phyloP scores from a whole-genome alignment of 2,329 filamentous ascomycete species.

The Epichloe scottii region DNA sequence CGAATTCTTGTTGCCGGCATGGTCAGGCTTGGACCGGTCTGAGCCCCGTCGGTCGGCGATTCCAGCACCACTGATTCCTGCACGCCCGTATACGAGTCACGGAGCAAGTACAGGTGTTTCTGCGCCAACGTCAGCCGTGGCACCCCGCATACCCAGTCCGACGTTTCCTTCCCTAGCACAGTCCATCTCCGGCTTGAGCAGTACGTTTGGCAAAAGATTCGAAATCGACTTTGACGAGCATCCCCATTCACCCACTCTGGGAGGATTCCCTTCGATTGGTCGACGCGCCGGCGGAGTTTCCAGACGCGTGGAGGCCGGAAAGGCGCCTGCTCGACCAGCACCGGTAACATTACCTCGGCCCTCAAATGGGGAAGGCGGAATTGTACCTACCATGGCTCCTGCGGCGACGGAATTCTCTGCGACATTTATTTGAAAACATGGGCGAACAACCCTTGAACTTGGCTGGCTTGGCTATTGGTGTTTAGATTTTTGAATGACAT shows the following conservation, averaged over 20 bases:
- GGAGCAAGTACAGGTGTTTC: constrained; percentile 9
- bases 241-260: neutral
- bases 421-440: neutral
- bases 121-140: constrained; percentile 16
- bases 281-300: constrained; percentile 1
- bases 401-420: neutral
- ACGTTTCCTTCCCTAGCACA: constrained; percentile 23
- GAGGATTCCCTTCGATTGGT: constrained; percentile 5
- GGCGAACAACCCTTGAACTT: no score
- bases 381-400: neutral
- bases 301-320: constrained; percentile 19
- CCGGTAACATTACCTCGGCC: constrained; percentile 18
- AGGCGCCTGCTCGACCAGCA: constrained; percentile 19
- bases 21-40: constrained; percentile 14
- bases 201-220: constrained; percentile 19
- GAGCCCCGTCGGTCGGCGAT: constrained; percentile 22
- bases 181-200: constrained; percentile 20
- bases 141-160: constrained; percentile 23
- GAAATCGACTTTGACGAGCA: constrained; percentile 14
- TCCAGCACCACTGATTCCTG: constrained; percentile 21
- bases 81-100: constrained; percentile 1
- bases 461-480: no score
- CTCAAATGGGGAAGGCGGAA: neutral
- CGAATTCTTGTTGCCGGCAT: neutral
- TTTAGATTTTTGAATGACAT: no score